A percentile compares a stretch with the other conserved stretches of the same genome.
Evolutionary conservation across 257 asterid genomes (phyloP).

Genomic region (Fraxinus americana): DNA sequence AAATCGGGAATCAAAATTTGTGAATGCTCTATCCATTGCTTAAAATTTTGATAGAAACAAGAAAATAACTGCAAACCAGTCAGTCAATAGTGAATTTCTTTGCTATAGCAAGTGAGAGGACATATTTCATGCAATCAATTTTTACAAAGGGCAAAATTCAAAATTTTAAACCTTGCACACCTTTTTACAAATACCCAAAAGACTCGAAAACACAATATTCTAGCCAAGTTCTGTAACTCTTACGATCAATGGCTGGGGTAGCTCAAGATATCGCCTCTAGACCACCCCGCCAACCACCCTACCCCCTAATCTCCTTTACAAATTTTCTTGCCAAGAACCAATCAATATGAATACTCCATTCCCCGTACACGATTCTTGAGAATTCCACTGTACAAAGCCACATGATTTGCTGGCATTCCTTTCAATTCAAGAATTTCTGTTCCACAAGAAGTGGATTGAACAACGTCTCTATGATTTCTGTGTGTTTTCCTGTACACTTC

Average conservation of each 20-base stretch:
- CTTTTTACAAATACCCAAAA: neutral
- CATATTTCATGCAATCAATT: neutral
- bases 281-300: neutral
- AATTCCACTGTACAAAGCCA: slow-evolving; percentile 34
- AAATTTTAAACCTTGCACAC: neutral
- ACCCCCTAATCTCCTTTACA: neutral
- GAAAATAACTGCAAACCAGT: neutral
- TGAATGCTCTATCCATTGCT: too few species aligned
- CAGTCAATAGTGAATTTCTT: neutral
- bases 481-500: slow-evolving; percentile 34
- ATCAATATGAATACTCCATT: slow-evolving; percentile 29
- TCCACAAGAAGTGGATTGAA: slow-evolving; percentile 22
- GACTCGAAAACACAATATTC: neutral
- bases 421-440: slow-evolving; percentile 7
- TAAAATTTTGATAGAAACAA: neutral
- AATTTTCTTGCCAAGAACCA: neutral
- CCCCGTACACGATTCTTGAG: slow-evolving; percentile 31
- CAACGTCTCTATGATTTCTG: neutral
- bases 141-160: neutral
- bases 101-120: neutral
- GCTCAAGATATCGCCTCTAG: neutral
- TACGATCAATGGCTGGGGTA: neutral
- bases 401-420: slow-evolving; percentile 38
- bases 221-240: neutral
- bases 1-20: too few species aligned